Percentiles rank a stretch among this genome's conserved stretches.
Evolutionary conservation across 2,329 filamentous ascomycete genomes (phyloP).

Genomic region (Elsinoe arachidis): DNA sequence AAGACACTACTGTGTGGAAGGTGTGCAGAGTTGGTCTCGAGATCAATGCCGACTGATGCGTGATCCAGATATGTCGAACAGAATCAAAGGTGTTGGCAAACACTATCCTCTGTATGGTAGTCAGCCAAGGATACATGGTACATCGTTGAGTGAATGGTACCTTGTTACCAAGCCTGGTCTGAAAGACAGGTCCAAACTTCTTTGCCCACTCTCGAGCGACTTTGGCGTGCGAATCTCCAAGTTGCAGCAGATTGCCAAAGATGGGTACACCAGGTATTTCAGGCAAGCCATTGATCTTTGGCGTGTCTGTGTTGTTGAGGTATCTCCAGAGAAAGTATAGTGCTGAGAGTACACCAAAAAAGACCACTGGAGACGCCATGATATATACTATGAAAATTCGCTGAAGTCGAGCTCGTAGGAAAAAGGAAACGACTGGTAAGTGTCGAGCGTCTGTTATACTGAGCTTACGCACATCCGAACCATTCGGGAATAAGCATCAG

Average conservation of each 20-base stretch:
- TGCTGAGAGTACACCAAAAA: constrained; percentile 34
- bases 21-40: constrained; percentile 72
- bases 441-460: not conserved
- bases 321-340: constrained; percentile 33
- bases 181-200: constrained; percentile 43
- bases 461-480: not conserved
- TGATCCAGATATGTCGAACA: constrained; percentile 67
- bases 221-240: constrained; percentile 39
- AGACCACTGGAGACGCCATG: constrained; percentile 32
- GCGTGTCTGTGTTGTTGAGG: constrained; percentile 39
- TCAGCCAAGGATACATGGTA: not conserved
- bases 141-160: constrained; percentile 30
- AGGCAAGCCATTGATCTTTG: constrained; percentile 41
- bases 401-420: not conserved
- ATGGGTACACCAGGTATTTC: constrained; percentile 41
- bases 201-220: constrained; percentile 39
- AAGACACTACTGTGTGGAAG: constrained; percentile 70
- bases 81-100: constrained; percentile 72
- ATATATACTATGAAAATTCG: not conserved
- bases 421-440: not conserved
- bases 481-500: not conserved
- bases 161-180: constrained; percentile 54
- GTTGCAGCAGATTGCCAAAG: constrained; percentile 38
- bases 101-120: constrained; percentile 50
- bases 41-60: constrained; percentile 67